Evolutionary conservation across 208 protist genomes (phyloP).

Genomic region (Trypanosoma brucei): DNA sequence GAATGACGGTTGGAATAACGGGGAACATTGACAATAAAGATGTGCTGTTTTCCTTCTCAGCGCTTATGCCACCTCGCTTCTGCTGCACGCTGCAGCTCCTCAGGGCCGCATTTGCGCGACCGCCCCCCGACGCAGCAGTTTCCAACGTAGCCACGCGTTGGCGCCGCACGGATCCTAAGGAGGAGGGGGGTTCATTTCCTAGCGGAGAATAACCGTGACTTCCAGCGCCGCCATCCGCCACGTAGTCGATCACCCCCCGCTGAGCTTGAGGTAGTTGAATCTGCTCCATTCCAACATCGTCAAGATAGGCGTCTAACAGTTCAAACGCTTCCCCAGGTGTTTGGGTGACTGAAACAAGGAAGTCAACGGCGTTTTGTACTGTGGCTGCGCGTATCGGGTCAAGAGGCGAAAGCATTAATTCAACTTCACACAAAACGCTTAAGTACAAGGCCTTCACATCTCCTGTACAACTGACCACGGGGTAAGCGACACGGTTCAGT

Average conservation of each 20-base stretch:
- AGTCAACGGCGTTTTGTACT: conserved; percentile 71
- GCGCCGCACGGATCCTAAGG: conserved; percentile 39
- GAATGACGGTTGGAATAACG: conserved; percentile 44
- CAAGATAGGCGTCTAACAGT: conserved; percentile 53
- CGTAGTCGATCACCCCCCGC: conserved; percentile 8
- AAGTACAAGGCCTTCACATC: conserved; percentile 69
- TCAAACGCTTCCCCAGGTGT: conserved; percentile 27
- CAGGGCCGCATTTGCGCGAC: conserved; percentile 5
- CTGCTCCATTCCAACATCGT: conserved; percentile 60
- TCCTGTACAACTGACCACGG: conserved; percentile 33
- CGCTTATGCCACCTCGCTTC: conserved; percentile 4
- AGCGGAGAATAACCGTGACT: conserved; percentile 5
- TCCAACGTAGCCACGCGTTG: neutral
- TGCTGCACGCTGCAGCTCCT: neutral
- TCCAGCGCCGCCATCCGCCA: conserved; percentile 14
- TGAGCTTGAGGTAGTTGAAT: conserved; percentile 33
- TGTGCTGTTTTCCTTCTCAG: conserved; percentile 2
- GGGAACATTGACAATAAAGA: neutral
- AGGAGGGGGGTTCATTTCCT: conserved; percentile 29
- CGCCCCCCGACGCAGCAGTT: neutral
- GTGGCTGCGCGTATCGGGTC: conserved; percentile 81
- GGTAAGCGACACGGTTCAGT: conserved; percentile 60
- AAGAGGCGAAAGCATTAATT: conserved; percentile 71
- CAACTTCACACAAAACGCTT: conserved; percentile 52
- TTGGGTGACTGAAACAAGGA: conserved; percentile 22